These are phyloP conservation scores for Phytophthora sp. DNA, from an alignment of 352 stramenopile species.

Conservation along the genomic window DNA sequence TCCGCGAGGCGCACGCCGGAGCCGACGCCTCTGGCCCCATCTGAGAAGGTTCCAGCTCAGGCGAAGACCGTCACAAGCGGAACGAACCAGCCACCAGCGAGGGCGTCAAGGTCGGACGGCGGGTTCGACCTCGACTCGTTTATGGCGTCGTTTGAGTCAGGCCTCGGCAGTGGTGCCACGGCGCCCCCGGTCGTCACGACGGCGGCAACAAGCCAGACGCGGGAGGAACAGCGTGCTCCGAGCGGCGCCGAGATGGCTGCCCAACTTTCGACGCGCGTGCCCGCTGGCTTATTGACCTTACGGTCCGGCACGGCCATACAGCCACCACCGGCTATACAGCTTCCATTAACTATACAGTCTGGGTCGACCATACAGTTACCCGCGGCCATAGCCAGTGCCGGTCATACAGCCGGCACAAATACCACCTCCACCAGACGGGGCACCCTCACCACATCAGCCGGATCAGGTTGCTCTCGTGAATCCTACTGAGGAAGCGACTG, in stretches of 20 bases:
- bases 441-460: not conserved
- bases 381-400: not conserved
- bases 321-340: not conserved
- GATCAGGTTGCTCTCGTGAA: not conserved
- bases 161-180: not conserved
- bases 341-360: not conserved
- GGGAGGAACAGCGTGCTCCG: too few species aligned
- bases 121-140: conserved; percentile 4
- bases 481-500: not conserved
- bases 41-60: too few species aligned
- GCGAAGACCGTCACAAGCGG: too few species aligned
- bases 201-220: too few species aligned
- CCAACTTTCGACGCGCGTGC: too few species aligned
- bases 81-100: too few species aligned
- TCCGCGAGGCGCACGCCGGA: conserved; percentile 2
- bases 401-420: conserved; percentile 1
- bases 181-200: too few species aligned
- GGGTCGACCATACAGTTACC: conserved; percentile 6
- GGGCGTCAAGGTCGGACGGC: too few species aligned
- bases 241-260: too few species aligned
- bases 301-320: conserved; percentile 11
- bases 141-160: conserved; percentile 4
- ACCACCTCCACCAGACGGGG: not conserved
- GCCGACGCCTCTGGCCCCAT: too few species aligned
- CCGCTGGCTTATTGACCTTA: not conserved